Base-by-base conservation (phyloP, 768 basidiomycete genomes). In the Collybiopsis confluens region DNA sequence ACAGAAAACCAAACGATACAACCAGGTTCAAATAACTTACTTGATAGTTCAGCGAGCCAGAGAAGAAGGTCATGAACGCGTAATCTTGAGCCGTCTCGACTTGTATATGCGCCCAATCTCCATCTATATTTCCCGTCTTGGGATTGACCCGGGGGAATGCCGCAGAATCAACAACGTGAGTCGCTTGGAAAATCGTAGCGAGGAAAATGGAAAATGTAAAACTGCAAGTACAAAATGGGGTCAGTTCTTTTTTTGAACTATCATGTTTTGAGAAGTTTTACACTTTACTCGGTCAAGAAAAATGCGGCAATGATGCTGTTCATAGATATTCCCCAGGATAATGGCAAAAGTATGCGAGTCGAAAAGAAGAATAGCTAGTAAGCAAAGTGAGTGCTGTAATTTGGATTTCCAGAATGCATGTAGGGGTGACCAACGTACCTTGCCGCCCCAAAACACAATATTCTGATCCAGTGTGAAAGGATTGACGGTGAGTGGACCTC, bases 41-140 rank as follows among this genome's bases (percentile, higher is more conserved):
- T n/a, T 48, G 46, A 20, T 48, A 48, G 33, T 48, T 48, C 30
- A 48, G n/a, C n/a, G n/a, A n/a, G n/a, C n/a, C n/a, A n/a, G n/a
- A n/a, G n/a, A n/a, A n/a, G n/a, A n/a, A n/a, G 30, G 46, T 35
- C 28, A 48, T 48, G 11, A 48, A 37, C 20, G 46, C 30, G 18
- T 26, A 48, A 20, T 48, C 46, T 48, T 48, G 46, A 15, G 46
- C 46, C 13, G 46, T 48, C 30, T 48, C 46, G 15, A 48, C 46
- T 36, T 48, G 46, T 20, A 37, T 18, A 4, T 33, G 46, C 15
- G 46, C 33, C 46, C 46, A 48, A 18, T 48, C 46, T 21, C 30
- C 26, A 24, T 48, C 46, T 4, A 48, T 48, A 18, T 48, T 48
- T 13, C 46, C 46, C 23, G 46, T 48, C 13, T 48, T 15, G 10